phyloP scores from a whole-genome alignment of 2,329 filamentous ascomycete genomes.

The Rhinocladiella similis region DNA sequence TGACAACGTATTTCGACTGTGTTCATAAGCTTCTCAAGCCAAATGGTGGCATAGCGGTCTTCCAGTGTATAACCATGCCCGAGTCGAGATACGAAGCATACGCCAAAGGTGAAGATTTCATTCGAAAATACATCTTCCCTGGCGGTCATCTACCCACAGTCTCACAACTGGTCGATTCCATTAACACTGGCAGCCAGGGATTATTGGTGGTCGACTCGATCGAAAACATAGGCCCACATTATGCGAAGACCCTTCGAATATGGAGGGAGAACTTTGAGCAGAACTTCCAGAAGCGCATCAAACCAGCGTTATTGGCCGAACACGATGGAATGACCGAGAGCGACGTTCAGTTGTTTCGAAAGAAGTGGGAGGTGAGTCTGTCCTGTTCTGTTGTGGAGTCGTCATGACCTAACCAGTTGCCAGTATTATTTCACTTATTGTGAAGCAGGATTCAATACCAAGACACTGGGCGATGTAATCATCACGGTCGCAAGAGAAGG shows the following conservation, averaged over 20 bases:
- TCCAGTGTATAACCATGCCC: constrained; percentile 78
- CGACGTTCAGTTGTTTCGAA: constrained; percentile 66
- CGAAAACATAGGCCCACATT: constrained; percentile 37
- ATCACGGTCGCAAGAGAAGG: constrained; percentile 62
- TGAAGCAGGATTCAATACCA: constrained; percentile 70
- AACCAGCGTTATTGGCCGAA: constrained; percentile 59
- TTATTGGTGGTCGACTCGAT: constrained; percentile 66
- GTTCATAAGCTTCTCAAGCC: constrained; percentile 65
- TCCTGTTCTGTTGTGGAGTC: background rate
- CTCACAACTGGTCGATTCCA: constrained; percentile 58
- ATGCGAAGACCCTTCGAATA: background rate
- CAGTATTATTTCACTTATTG: constrained; percentile 76
- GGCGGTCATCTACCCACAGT: constrained; percentile 68
- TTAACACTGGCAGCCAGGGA: constrained; percentile 60
- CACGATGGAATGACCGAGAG: constrained; percentile 61
- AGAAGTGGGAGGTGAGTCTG: constrained; percentile 66
- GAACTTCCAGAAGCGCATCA: constrained; percentile 63
- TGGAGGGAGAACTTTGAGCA: constrained; percentile 63
- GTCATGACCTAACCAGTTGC: background rate
- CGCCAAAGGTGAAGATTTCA: constrained; percentile 68
- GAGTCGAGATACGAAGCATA: constrained; percentile 68
- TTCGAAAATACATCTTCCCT: constrained; percentile 75
- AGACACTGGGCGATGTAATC: constrained; percentile 71
- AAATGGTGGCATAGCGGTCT: constrained; percentile 65
- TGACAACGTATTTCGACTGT: constrained; percentile 67